Conservation (phyloP, 345 rosid genomes). For the Aquilaria sinensis region DNA sequence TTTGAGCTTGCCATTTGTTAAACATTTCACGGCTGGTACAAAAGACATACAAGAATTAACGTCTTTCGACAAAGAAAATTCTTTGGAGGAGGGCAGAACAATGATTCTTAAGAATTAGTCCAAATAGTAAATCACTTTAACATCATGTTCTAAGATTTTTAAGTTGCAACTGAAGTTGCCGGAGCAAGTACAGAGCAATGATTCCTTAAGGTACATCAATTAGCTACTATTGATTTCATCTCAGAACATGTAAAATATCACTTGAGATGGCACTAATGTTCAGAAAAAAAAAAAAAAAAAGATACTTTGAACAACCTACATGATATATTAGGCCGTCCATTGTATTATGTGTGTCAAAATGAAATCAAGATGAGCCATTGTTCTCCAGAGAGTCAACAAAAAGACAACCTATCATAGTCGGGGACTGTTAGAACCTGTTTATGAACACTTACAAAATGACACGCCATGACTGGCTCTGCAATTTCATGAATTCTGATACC, state of each 20-base stretch:
- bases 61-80: neutral
- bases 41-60: slow-evolving; percentile 5
- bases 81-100: slow-evolving; percentile 3
- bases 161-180: too few species aligned
- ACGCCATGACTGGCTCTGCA: slow-evolving; percentile 12
- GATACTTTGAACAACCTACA: too few species aligned
- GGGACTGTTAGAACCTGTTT: slow-evolving; percentile 5
- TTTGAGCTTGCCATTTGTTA: slow-evolving; percentile 95
- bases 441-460: slow-evolving; percentile 13
- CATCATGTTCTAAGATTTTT: too few species aligned
- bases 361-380: neutral
- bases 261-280: too few species aligned
- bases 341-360: neutral
- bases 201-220: too few species aligned
- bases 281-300: too few species aligned
- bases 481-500: slow-evolving; percentile 6
- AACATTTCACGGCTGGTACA: slow-evolving; percentile 85
- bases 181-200: too few species aligned
- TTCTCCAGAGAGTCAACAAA: neutral
- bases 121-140: neutral
- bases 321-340: too few species aligned
- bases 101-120: too few species aligned
- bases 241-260: too few species aligned
- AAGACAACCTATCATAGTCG: neutral
- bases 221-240: too few species aligned